Base-by-base conservation (phyloP, 176 grass and related monocot species). In the Calamus simplicifolius region DNA sequence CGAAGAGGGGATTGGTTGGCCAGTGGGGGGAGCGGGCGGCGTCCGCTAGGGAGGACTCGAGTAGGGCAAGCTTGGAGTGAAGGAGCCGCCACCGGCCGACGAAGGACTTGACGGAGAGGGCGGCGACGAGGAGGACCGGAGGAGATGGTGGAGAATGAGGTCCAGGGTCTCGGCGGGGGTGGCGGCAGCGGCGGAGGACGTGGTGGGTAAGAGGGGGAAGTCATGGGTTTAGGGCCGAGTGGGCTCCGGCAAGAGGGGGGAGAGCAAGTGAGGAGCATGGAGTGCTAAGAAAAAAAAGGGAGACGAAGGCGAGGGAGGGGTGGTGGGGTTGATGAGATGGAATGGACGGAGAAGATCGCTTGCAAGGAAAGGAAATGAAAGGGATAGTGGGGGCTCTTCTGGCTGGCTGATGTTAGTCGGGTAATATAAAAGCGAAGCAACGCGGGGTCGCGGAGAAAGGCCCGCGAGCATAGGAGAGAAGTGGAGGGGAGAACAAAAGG, bases 11-110 rank as follows among this genome's bases (percentile, higher is more conserved):
- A 29, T 95, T 72, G 19, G 58, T 48, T 38, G 60, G 78, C n/a
- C 51, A 61, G n/a, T 57, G 43, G 0, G 79, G 77, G 1, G 77
- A 73, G 12, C 70, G 50, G 7, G 83, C 80, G 8, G 76, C 63
- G 30, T 82, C 69, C 10, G 61, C 16, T 52, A 95, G 89, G 4
- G 78, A 69, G 57, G 77, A 66, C 21, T 79, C 74, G 19, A 95
- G 74, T 19, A 74, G 19, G 62, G 73, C 68, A 3, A 95, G 81
- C 6, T 79, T 85, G 59, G 25, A 73, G 30, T 85, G 81, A 28
- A 94, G 63, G 71, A 77, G 54, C 35, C 77, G 84, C 89, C 89
- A 94, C 15, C 80, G 80, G 18, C 69, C 66, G 66, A 81, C 77
- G 51, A 95, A 76, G 19, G 71, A 80, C 59, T 66, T 87, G 67